Evolutionary conservation across 768 basidiomycete species (phyloP), one percentile per base, ranked within the genome.

Genomic region (Agaricus subrufescens): DNA sequence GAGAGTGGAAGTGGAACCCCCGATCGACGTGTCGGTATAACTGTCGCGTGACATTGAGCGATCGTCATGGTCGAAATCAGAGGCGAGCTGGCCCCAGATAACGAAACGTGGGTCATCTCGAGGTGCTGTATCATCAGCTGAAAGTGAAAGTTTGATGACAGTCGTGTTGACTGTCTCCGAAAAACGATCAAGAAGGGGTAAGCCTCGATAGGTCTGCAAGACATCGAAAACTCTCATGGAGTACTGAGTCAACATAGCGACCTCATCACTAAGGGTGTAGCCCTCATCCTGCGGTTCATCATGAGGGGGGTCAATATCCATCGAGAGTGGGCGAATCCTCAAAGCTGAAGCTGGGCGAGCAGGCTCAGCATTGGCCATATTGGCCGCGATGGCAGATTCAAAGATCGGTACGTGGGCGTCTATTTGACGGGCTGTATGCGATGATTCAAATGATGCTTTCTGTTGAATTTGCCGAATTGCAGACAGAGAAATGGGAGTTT

Each of bases 51-150:
- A 71, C 7, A 62, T 53, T 2, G 72, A 71, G 30, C 63, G 60
- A 51, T 71, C 72, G 39, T 73, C 73, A 39, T 59, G 53, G 26
- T 71, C 67, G 52, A 57, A 73, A 59, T 62, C 75, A 27, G 54
- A 67, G 62, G 61, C 61, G 6, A 77, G 71, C 61, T 85, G 83
- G 27, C 91, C 93, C 94, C 94, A 97, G 7, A 96, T 85, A 38
- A 94, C 91, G 65, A 95, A 95, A 0, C 93, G 82, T 14, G 94
- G 92, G 62, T 97, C 94, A 60, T 94, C 88, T 12, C 86, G 81
- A 6, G 91, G 91, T 1, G 86, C 84, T 29, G 78, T 82, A 54
- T 87, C 82, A 37, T 89, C 86, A 0, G 81, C 67, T 26, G 81
- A 77, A 12, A 90, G 67, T 1, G 86, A 87, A 65, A 93, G 74